Conservation (phyloP, 1,139 yeast genomes). For the Taphrina flavorubra region DNA sequence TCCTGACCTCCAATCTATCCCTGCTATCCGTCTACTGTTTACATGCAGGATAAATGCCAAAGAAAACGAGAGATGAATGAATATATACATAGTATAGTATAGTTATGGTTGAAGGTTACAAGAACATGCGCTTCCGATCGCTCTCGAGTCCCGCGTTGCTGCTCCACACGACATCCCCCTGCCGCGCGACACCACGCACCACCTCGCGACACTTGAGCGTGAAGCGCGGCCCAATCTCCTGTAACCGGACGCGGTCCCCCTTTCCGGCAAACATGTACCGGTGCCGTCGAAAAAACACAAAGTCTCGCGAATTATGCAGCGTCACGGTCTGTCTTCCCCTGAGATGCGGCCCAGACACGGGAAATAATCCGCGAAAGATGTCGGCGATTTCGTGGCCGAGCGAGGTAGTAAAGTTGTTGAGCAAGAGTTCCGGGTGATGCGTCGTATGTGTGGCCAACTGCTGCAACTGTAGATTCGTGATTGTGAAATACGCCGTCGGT, state of each 20-base stretch:
- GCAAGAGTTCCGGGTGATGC: conserved; percentile 87
- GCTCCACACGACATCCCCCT: conserved; percentile 41
- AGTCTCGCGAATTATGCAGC: conserved; percentile 93
- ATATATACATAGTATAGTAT: background rate
- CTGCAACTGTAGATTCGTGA: conserved; percentile 79
- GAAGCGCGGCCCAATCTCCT: conserved; percentile 95
- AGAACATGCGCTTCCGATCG: conserved; percentile 31
- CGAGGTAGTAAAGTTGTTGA: conserved; percentile 89
- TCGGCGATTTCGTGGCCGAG: conserved; percentile 92
- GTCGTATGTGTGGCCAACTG: conserved; percentile 83
- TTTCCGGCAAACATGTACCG: conserved; percentile 79
- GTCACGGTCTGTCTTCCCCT: conserved; percentile 96
- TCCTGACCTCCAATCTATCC: background rate
- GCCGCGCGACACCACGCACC: conserved; percentile 71
- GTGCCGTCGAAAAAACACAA: conserved; percentile 91
- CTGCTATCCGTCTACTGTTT: no score
- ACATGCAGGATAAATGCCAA: background rate
- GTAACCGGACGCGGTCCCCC: conserved; percentile 84
- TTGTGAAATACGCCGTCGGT: conserved; percentile 88
- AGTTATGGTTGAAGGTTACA: background rate
- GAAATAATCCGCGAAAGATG: conserved; percentile 87
- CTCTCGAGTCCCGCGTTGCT: conserved; percentile 41
- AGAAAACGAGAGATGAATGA: background rate
- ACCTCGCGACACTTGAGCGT: conserved; percentile 84
- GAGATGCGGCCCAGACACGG: conserved; percentile 81